Evolutionary conservation across 768 basidiomycete genomes (phyloP), one percentile per base, ranked within the genome.

Genomic region (Trametes gibbosa): DNA sequence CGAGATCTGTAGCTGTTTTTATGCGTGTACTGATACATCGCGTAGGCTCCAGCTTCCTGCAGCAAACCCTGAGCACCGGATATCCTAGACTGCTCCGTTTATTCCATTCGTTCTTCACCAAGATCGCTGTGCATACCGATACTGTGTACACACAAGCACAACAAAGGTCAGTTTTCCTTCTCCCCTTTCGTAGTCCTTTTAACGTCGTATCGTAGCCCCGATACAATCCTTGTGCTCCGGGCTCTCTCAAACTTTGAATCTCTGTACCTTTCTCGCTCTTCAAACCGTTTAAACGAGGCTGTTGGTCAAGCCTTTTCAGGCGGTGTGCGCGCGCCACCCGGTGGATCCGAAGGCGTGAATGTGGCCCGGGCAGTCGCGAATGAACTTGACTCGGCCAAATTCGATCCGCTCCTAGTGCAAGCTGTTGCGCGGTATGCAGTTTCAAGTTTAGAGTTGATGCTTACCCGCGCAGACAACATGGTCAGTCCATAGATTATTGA

Each of bases 31-130:
- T 48, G 2, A 39, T 14, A 19, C 12, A 25, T 3, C 1, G 19
- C 29, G 4, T 16, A 97, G 94, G 81, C 17, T 98, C 96, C 0
- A 82, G 84, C 0, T 98, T 98, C 72, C 73, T 98, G 12, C 95
- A 98, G 65, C 94, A 95, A 66, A 91, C 92, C 4, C 75, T 99
- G 40, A 86, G 87, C 64, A 77, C 84, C 2, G 90, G 91, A 17
- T 98, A 98, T 73, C 93, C 95, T 3, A 83, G 84, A 49, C 77
- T 99, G 2, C 72, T 99, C 9, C 83, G 97, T 10, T 80, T 98
- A 2, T 95, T 99, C 74, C 97, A 99, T 55, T 94, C 95, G 40
- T 97, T 99, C 75, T 99, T 99, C 70, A 85, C 89, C 29, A 95
- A 95, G 71, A 93, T 98, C 52, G 86, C 93, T 2, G 89, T 96